Percentiles rank a stretch among this genome's conserved stretches.
phyloP scores from a whole-genome alignment of 352 stramenopile species.

The Poterioochromonas sp. region DNA sequence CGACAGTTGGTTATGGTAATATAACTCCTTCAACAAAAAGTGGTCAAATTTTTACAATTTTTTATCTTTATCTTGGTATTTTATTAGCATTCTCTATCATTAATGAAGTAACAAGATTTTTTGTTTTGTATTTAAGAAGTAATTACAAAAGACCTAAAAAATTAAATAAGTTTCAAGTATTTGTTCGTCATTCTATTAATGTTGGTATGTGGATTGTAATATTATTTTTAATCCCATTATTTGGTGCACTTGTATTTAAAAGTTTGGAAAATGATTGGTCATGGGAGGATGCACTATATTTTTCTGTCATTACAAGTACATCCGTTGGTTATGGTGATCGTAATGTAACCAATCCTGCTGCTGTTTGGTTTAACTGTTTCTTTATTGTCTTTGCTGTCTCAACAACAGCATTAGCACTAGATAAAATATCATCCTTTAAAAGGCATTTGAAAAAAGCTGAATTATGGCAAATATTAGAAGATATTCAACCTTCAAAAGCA shows the following conservation, averaged over 20 bases:
- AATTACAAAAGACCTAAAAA: background rate
- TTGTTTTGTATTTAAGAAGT: background rate
- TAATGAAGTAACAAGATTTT: background rate
- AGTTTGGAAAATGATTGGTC: background rate
- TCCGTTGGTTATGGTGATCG: slow-evolving; percentile 45
- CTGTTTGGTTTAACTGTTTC: background rate
- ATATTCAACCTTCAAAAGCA: background rate
- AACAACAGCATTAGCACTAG: background rate
- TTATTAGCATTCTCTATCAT: background rate
- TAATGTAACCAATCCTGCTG: background rate
- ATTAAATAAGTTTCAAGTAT: background rate
- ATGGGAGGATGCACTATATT: slow-evolving; percentile 33
- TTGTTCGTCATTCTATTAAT: background rate
- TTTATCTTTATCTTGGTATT: slow-evolving; percentile 39
- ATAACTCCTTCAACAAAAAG: slow-evolving; percentile 28
- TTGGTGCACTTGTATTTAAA: background rate
- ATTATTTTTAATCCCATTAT: background rate
- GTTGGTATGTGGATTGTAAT: background rate
- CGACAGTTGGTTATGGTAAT: slow-evolving; percentile 46
- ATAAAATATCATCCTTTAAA: slow-evolving; percentile 15
- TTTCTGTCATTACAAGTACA: slow-evolving; percentile 37
- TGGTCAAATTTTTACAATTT: slow-evolving; percentile 38
- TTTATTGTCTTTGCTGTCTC: background rate
- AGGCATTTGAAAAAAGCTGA: background rate
- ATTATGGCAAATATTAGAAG: background rate